A percentile compares a stretch with the other conserved stretches of the same genome.
Conservation (phyloP, 2,329 filamentous ascomycete species). For the Aplosporella prunicola region DNA sequence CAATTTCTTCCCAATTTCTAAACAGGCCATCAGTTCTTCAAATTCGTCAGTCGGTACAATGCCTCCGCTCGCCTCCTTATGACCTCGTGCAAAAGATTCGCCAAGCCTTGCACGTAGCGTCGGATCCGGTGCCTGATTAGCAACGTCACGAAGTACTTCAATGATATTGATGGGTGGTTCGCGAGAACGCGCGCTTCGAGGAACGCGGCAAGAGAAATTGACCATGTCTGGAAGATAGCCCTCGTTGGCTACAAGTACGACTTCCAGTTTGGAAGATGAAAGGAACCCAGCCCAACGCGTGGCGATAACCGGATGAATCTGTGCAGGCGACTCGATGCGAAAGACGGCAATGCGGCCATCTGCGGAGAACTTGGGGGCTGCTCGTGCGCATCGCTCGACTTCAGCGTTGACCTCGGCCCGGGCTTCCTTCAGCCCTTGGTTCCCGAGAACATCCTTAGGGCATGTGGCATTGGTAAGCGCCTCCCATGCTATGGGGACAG, state of each 20-base stretch:
- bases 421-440: constrained; percentile 43
- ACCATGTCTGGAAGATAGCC: constrained; percentile 55
- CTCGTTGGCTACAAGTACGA: constrained; percentile 58
- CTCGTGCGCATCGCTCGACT: constrained; percentile 51
- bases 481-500: constrained; percentile 52
- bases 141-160: constrained; percentile 45
- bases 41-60: constrained; percentile 53
- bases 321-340: constrained; percentile 49
- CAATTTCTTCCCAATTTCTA: constrained; percentile 50
- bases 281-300: constrained; percentile 57
- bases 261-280: constrained; percentile 49
- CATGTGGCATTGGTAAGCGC: constrained; percentile 43
- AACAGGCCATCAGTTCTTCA: constrained; percentile 51
- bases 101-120: constrained; percentile 44
- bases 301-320: constrained; percentile 59
- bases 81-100: constrained; percentile 55
- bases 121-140: constrained; percentile 22
- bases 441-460: constrained; percentile 44
- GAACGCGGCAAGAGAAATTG: constrained; percentile 58
- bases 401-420: constrained; percentile 51
- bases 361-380: constrained; percentile 53
- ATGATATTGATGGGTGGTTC: constrained; percentile 56
- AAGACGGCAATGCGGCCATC: constrained; percentile 56
- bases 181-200: constrained; percentile 44
- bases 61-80: constrained; percentile 59